phyloP scores from a whole-genome alignment of 2,329 filamentous ascomycete genomes.

The Hypocreales sp. region DNA sequence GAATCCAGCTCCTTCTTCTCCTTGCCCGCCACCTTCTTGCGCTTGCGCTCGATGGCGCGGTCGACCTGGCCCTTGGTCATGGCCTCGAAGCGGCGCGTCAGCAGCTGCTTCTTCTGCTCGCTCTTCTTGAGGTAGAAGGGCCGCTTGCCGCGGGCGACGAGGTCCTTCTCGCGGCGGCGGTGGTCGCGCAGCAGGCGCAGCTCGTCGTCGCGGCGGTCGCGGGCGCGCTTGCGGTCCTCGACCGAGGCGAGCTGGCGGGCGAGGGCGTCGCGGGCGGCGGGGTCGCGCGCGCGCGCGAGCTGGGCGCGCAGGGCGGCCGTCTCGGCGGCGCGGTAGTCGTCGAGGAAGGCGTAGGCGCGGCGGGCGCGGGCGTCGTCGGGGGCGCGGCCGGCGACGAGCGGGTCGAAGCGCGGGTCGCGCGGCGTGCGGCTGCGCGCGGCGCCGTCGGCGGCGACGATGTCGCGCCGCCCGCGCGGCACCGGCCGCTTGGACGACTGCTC shows the following conservation, averaged over 20 bases:
- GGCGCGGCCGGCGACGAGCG: slow-evolving; percentile 30
- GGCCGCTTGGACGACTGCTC: slow-evolving; percentile 70
- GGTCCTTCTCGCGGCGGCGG: slow-evolving; percentile 66
- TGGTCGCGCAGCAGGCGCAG: slow-evolving; percentile 59
- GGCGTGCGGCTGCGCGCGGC: slow-evolving; percentile 31
- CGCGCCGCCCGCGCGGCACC: slow-evolving; percentile 67
- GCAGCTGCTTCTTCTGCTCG: slow-evolving; percentile 75
- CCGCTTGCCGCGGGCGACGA: slow-evolving; percentile 75
- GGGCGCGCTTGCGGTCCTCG: slow-evolving; percentile 61
- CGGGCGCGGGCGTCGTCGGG: slow-evolving; percentile 42
- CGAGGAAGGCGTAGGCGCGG: slow-evolving; percentile 74
- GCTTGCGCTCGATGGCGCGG: slow-evolving; percentile 66
- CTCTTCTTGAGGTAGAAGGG: slow-evolving; percentile 89
- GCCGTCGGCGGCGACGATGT: slow-evolving; percentile 37
- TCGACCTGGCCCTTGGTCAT: slow-evolving; percentile 81
- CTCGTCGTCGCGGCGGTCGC: slow-evolving; percentile 53
- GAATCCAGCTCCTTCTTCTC: slow-evolving; percentile 60
- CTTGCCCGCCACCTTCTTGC: slow-evolving; percentile 78
- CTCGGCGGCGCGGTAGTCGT: slow-evolving; percentile 75
- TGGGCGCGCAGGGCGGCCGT: slow-evolving; percentile 56
- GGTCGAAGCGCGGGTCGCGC: slow-evolving; percentile 83
- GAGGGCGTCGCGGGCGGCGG: slow-evolving; percentile 49
- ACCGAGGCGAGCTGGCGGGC: slow-evolving; percentile 63
- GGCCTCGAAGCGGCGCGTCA: slow-evolving; percentile 63
- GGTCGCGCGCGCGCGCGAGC: slow-evolving; percentile 50